These are phyloP conservation scores for Amanita jacksonii DNA, from an alignment of 768 basidiomycete species.

Conservation along the genomic window DNA sequence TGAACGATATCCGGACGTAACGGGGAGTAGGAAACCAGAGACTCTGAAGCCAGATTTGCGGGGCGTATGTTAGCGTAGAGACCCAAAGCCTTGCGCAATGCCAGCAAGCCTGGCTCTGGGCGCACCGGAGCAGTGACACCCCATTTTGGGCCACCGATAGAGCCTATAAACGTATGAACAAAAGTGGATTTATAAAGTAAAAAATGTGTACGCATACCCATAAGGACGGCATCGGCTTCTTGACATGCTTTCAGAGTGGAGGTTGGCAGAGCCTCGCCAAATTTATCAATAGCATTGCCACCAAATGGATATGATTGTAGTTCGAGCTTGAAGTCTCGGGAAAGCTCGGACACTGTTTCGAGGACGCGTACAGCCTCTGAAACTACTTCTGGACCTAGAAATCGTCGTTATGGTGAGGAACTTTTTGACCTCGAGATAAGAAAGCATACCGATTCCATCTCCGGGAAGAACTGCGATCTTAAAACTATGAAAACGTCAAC, in stretches of 20 bases:
- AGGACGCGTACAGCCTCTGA: constrained; percentile 80
- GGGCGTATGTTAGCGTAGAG: constrained; percentile 98
- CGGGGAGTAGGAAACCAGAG: constrained; percentile 81
- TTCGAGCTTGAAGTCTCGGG: constrained; percentile 56
- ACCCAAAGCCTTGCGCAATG: constrained; percentile 84
- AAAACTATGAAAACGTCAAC: constrained; percentile 41
- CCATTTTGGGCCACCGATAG: constrained; percentile 99
- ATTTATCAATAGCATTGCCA: constrained; percentile 84
- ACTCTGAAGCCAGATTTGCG: constrained; percentile 88
- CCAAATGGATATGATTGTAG: constrained; percentile 80
- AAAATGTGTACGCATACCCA: constrained; percentile 52
- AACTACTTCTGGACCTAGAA: constrained; percentile 79
- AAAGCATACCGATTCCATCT: constrained; percentile 82
- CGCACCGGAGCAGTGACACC: constrained; percentile 81
- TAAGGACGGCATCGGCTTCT: constrained; percentile 89
- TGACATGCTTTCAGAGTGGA: constrained; percentile 83
- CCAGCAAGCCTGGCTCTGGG: constrained; percentile 86
- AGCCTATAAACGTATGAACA: constrained; percentile 39
- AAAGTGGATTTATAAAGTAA: constrained; percentile 1
- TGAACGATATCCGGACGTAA: constrained; percentile 74
- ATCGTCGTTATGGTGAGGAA: constrained; percentile 10
- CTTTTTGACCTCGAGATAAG: neutral
- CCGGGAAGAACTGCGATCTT: constrained; percentile 87
- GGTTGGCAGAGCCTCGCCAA: constrained; percentile 78
- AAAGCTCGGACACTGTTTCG: constrained; percentile 53